Evolutionary conservation across 768 basidiomycete species (phyloP).

Genomic region (Boletus insuetus): DNA sequence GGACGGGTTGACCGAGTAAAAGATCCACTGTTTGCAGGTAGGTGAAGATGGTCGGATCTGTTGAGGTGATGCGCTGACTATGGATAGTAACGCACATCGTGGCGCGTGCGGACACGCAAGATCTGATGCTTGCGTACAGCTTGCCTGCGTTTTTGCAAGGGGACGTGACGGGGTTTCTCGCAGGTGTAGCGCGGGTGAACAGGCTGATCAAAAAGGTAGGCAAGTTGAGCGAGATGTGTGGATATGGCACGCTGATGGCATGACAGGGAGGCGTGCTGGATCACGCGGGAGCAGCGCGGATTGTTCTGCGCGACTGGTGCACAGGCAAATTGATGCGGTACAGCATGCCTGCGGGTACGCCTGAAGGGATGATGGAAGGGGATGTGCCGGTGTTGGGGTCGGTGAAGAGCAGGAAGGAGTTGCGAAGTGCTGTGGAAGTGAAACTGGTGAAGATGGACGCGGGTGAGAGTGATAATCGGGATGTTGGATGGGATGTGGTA

Average conservation of each 20-base stretch:
- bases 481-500: constrained; percentile 37
- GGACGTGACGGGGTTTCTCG: constrained; percentile 70
- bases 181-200: constrained; percentile 70
- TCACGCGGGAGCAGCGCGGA: constrained; percentile 68
- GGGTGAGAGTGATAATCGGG: constrained; percentile 40
- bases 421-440: constrained; percentile 48
- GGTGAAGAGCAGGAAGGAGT: constrained; percentile 59
- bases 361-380: constrained; percentile 20
- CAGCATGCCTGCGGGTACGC: constrained; percentile 47
- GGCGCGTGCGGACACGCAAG: constrained; percentile 64
- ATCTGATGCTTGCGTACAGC: constrained; percentile 87
- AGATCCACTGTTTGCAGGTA: constrained; percentile 70
- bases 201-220: constrained; percentile 76
- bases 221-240: background rate
- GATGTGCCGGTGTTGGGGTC: constrained; percentile 51
- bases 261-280: constrained; percentile 70
- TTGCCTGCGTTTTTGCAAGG: constrained; percentile 75
- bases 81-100: constrained; percentile 65
- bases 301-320: constrained; percentile 84
- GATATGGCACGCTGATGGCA: constrained; percentile 9
- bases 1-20: constrained; percentile 85
- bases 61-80: constrained; percentile 11
- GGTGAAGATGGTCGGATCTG: constrained; percentile 27
- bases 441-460: constrained; percentile 57
- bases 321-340: constrained; percentile 72